A percentile compares a stretch with the other conserved stretches of the same genome.
These are phyloP conservation scores for Tetrahymena elliotti DNA, from an alignment of 73 alveolate species.

Conservation along the genomic window DNA sequence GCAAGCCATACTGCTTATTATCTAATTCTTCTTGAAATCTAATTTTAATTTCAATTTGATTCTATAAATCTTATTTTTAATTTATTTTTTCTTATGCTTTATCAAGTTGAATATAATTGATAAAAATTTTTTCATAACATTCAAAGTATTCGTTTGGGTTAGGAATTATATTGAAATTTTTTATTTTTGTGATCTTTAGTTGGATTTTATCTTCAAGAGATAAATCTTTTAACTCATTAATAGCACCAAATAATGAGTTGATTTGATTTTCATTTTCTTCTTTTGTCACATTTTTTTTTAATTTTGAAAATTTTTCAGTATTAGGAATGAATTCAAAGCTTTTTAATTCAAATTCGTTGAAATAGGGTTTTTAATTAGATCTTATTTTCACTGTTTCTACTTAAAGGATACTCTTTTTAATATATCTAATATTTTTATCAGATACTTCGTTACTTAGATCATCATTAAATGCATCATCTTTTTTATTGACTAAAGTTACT, in stretches of 20 bases:
- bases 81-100: neutral
- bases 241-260: neutral
- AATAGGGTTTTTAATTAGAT: too few relatives aligned
- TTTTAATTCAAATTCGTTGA: too few relatives aligned
- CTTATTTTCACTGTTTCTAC: neutral
- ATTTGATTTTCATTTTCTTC: neutral
- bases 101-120: neutral
- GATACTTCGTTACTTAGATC: neutral
- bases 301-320: too few relatives aligned
- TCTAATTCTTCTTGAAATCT: too few relatives aligned
- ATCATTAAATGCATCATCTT: neutral
- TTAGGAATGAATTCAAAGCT: too few relatives aligned
- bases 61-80: too few relatives aligned
- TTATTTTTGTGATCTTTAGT: neutral
- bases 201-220: neutral
- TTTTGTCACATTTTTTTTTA: too few relatives aligned
- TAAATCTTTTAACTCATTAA: too few relatives aligned
- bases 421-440: too few relatives aligned
- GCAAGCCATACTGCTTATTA: neutral
- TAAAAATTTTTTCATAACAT: too few relatives aligned
- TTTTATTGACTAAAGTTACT: neutral
- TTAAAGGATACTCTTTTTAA: too few relatives aligned
- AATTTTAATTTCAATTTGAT: neutral
- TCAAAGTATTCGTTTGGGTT: neutral
- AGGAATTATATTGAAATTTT: neutral